Evolutionary conservation across 306 rosid genomes (phyloP), one percentile per base, ranked within the genome.

Genomic region (Rosa persica): DNA sequence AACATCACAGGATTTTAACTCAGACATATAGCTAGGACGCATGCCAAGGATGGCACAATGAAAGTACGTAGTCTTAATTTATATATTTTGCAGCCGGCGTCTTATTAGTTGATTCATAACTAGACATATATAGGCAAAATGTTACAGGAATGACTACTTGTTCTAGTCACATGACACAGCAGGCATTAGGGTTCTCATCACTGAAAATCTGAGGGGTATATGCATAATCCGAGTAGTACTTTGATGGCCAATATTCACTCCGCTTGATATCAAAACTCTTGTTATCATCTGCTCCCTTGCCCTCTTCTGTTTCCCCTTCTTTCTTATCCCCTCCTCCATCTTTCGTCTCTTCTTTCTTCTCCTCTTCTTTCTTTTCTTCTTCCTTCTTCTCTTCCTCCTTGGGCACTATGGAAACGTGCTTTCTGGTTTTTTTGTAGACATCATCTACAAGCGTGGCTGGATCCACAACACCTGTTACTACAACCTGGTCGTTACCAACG

Each of bases 121-220:
- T 64, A 64, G 69, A 34, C 44, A 64, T 64, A 43, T 40, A 36
- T 38, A 76, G 62, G 76, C 76, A 51, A 64, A 64, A 64, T 64
- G 69, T 34, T 34, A 16, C 69, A 64, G 43, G 17, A 16, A 36
- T 64, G 66, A 61, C 3, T 12, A 12, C 39, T 23, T 12, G 67
- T 12, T 54, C 5, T 15, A 47, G 62, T 83, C 84, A 94, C 95
- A 95, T 95, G 51, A 92, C 78, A 64, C 89, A 88, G 81, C 98
- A 95, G 5, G 96, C 98, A 79, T 92, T 88, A 23, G 98, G 98
- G 70, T 95, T 95, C 65, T 95, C 98, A 66, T 95, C 98, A 44
- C 98, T 95, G 90, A 95, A 92, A 65, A 95, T 75, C 83, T 88
- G 86, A 25, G 90, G 84, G 27, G 74, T 80, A 82, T 89, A 86